Evolutionary conservation across 495 filamentous ascomycete genomes (phyloP).

Genomic region (Penicillium tannophilum): DNA sequence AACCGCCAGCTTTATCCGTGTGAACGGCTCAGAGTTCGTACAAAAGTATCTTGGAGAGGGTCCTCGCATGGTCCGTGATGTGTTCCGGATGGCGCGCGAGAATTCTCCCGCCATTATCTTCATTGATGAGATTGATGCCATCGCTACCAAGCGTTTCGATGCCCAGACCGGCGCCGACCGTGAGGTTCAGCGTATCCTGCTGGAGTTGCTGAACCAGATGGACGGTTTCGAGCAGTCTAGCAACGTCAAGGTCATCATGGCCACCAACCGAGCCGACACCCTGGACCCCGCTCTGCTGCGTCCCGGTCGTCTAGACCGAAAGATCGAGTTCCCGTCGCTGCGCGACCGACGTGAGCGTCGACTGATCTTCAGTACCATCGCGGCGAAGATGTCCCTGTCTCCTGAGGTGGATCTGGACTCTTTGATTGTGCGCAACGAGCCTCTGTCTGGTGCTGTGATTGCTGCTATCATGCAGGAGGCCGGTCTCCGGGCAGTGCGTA

Average conservation of each 20-base stretch:
- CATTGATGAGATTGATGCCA: constrained; percentile 99
- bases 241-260: constrained; percentile 99
- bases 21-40: constrained; percentile 96
- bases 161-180: constrained; percentile 96
- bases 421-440: constrained; percentile 94
- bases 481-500: constrained; percentile 89
- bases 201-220: constrained; percentile 99
- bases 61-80: constrained; percentile 97
- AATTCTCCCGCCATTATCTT: constrained; percentile 99
- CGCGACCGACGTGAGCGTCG: constrained; percentile 90
- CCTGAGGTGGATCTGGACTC: constrained; percentile 96
- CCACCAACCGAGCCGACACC: constrained; percentile 96
- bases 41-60: constrained; percentile 98
- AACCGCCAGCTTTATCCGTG: constrained; percentile 96
- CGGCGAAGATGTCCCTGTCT: constrained; percentile 91
- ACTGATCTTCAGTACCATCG: constrained; percentile 95
- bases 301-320: constrained; percentile 92
- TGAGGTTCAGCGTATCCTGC: constrained; percentile 96
- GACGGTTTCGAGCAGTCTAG: constrained; percentile 98
- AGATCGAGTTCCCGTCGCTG: constrained; percentile 95
- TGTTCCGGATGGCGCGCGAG: constrained; percentile 98
- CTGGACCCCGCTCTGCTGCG: constrained; percentile 92
- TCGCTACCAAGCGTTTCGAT: constrained; percentile 98
- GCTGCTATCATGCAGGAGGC: constrained; percentile 99
- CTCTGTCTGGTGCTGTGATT: constrained; percentile 91